phyloP scores from a whole-genome alignment of 768 basidiomycete genomes.

The Tephrocybe sp. region DNA sequence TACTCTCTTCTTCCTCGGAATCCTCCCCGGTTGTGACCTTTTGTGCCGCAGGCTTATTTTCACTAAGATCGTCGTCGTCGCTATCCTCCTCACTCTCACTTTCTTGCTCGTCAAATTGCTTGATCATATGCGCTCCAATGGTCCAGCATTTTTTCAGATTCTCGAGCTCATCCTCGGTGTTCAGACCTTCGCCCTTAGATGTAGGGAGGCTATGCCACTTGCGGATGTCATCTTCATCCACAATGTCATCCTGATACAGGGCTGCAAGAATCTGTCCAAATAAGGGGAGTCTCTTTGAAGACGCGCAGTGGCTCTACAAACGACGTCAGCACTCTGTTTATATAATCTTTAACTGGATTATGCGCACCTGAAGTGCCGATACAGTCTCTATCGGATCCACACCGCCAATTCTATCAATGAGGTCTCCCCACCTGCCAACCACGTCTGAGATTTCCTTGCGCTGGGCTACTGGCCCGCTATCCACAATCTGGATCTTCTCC shows the following conservation, averaged over 20 bases:
- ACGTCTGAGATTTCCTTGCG: constrained; percentile 64
- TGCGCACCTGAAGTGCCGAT: constrained; percentile 69
- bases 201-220: constrained; percentile 70
- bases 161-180: constrained; percentile 40
- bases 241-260: constrained; percentile 89
- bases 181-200: constrained; percentile 52
- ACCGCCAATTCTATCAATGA: constrained; percentile 82
- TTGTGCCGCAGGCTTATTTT: too few species aligned
- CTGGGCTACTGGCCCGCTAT: constrained; percentile 55
- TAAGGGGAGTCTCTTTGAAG: constrained; percentile 60
- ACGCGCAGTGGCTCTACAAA: constrained; percentile 61
- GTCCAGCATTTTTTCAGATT: constrained; percentile 70
- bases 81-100: constrained; percentile 37
- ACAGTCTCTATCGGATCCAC: constrained; percentile 82
- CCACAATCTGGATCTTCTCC: constrained; percentile 63
- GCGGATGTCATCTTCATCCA: constrained; percentile 89
- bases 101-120: constrained; percentile 80
- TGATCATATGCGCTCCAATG: constrained; percentile 72
- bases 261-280: constrained; percentile 87
- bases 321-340: not conserved
- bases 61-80: constrained; percentile 8
- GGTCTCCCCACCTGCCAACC: constrained; percentile 76
- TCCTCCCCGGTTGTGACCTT: too few species aligned
- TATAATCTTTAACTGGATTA: not conserved
- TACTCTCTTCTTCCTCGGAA: constrained; percentile 10